Evolutionary conservation across 2,329 filamentous ascomycete species (phyloP).

Genomic region (Fusarium xylarioides): DNA sequence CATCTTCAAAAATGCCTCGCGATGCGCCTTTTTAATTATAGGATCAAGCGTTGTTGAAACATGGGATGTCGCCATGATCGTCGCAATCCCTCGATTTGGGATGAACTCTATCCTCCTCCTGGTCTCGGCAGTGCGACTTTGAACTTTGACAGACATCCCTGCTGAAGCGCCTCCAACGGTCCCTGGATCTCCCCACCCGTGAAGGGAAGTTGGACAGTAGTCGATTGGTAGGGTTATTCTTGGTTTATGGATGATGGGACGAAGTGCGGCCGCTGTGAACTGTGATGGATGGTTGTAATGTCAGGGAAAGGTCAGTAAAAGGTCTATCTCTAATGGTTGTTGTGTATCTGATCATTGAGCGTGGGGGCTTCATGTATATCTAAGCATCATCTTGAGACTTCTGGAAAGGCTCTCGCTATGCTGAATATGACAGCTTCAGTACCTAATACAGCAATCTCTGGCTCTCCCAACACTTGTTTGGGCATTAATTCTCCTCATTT

Average conservation of each 20-base stretch:
- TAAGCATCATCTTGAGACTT: background rate
- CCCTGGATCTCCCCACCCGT: conserved; percentile 7
- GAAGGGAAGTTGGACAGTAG: background rate
- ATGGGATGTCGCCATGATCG: background rate
- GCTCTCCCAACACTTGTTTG: background rate
- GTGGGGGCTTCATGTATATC: background rate
- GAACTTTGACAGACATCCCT: conserved; percentile 4
- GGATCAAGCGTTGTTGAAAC: background rate
- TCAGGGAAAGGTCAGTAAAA: background rate
- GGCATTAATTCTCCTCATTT: conserved; percentile 3
- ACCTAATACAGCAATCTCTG: background rate
- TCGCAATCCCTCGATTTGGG: background rate
- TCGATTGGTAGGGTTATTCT: background rate
- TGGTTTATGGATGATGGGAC: background rate
- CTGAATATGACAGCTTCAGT: background rate
- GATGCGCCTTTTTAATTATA: background rate
- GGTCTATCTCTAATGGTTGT: background rate
- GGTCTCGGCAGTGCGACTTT: background rate
- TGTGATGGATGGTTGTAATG: background rate
- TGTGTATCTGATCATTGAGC: background rate
- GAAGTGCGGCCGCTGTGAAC: background rate
- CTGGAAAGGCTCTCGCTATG: background rate
- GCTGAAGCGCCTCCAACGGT: background rate
- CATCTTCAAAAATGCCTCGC: background rate
- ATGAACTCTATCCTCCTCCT: background rate